phyloP scores from a whole-genome alignment of 768 basidiomycete species.

The Hypholoma sublateritium region DNA sequence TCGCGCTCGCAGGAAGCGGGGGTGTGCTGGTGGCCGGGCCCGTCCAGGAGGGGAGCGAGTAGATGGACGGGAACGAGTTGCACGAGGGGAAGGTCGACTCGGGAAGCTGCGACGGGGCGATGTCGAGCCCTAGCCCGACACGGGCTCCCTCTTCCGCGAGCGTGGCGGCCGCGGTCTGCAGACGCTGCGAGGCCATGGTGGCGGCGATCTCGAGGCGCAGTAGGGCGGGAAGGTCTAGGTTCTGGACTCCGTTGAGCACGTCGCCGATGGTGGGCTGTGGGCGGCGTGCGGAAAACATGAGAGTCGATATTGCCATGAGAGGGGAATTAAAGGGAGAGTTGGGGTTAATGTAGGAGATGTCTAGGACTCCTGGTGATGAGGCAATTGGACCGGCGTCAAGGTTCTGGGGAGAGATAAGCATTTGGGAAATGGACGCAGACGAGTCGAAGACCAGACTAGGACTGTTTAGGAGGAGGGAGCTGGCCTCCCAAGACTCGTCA shows the following conservation, averaged over 20 bases:
- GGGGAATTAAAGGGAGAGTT: conserved; percentile 8
- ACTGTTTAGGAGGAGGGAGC: conserved; percentile 10
- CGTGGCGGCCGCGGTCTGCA: not conserved
- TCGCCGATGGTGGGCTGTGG: conserved; percentile 3
- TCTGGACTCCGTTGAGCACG: conserved; percentile 4
- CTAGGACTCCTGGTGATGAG: conserved; percentile 12
- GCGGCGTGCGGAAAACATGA: conserved; percentile 9
- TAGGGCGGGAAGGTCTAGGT: conserved; percentile 13
- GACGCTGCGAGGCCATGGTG: not conserved
- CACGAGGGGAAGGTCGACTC: not conserved
- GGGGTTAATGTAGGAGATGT: conserved; percentile 1
- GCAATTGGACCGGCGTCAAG: not conserved
- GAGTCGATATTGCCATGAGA: conserved; percentile 2
- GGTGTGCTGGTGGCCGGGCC: not conserved
- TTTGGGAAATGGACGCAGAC: conserved; percentile 8
- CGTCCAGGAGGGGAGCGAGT: not conserved
- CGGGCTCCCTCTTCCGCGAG: not conserved
- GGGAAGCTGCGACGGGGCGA: not conserved
- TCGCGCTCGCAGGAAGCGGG: not conserved
- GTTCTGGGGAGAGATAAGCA: conserved; percentile 10
- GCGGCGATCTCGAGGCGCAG: conserved; percentile 18
- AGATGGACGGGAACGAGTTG: conserved; percentile 1
- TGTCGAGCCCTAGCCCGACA: not conserved
- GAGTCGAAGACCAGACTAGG: conserved; percentile 8
- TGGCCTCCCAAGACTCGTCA: conserved; percentile 6